Evolutionary conservation across 805 yeast species (phyloP), one percentile per base, ranked within the genome.

Genomic region (Saturnispora bothae): DNA sequence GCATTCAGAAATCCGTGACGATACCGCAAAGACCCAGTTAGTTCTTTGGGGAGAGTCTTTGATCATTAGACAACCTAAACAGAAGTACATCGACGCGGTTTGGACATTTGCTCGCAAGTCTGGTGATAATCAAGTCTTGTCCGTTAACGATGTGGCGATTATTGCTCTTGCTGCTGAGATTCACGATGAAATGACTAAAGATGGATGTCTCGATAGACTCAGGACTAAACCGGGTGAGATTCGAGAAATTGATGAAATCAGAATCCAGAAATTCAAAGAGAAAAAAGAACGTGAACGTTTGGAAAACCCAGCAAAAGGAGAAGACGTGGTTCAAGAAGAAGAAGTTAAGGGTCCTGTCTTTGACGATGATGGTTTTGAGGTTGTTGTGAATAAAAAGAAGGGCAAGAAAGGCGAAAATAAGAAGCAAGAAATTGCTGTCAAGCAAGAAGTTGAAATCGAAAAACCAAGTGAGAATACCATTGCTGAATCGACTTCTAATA

Each of bases 91-190:
- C 28, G 72, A 72, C 43, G 71, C 69, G 43, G 94, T 86, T 8
- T 63, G 71, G 5, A 76, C 70, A 4, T 89, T 92, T 61, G 79
- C 97, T 10, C 79, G 72, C 51, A 63, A 81, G 34, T 88, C 97
- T 1, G 99, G 99, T 56, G 99, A 92, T 64, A 82, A 67, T 47
- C 64, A 82, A 4, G 98, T 89, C 4, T 68, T 92, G 40, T 83
- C 95, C 47, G 72, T 78, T 28, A 88, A 94, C 46, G 99, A 92
- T 79, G 64, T 92, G 27, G 96, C 88, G 53, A 80, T 92, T 40
- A 68, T 94, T 43, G 97, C 99, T 0, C 67, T 92, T 48, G 76
- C 95, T 1, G 88, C 85, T 54, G 96, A 92, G 55, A 59, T 92
- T 36, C 40, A 37, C 19, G 95, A 88, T 46, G 65, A 67, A 39